Conservation (phyloP, 371 early-diverging fungal genomes). For the Syncephalis fuscata region DNA sequence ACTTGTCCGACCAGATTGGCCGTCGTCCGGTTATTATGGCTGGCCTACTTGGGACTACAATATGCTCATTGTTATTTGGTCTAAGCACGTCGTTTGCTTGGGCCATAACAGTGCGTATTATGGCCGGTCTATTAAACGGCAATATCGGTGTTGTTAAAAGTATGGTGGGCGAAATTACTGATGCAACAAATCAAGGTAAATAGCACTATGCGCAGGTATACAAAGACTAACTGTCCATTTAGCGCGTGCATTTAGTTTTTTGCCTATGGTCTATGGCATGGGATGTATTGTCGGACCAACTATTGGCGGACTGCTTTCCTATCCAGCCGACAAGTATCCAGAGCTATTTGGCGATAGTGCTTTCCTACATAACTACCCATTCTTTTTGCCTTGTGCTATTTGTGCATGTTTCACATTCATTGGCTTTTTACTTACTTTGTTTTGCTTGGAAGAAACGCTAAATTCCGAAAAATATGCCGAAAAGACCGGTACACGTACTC, state of each 20-base stretch:
- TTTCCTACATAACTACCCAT: slow-evolving; percentile 53
- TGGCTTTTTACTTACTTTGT: slow-evolving; percentile 42
- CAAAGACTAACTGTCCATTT: background rate
- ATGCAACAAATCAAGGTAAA: slow-evolving; percentile 48
- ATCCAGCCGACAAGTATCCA: slow-evolving; percentile 55
- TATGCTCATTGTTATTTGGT: slow-evolving; percentile 60
- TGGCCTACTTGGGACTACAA: slow-evolving; percentile 59
- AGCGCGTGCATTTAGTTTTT: slow-evolving; percentile 4
- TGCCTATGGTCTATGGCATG: slow-evolving; percentile 6
- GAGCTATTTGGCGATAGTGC: slow-evolving; percentile 37
- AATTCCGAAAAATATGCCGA: too few species aligned
- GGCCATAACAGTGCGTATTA: slow-evolving; percentile 44
- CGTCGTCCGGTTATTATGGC: slow-evolving; percentile 61
- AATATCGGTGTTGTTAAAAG: slow-evolving; percentile 73
- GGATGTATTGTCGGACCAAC: slow-evolving; percentile 37
- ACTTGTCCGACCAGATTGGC: slow-evolving; percentile 44
- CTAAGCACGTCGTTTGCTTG: slow-evolving; percentile 37
- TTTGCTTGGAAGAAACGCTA: slow-evolving; percentile 59
- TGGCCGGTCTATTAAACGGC: slow-evolving; percentile 62
- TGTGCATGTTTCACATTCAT: slow-evolving; percentile 35
- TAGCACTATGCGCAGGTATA: background rate
- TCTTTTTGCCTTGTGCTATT: slow-evolving; percentile 69
- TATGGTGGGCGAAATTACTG: slow-evolving; percentile 71
- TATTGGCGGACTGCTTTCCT: slow-evolving; percentile 59
- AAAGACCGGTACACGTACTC: too few species aligned